Base-by-base conservation (phyloP, 208 protist genomes). In the Acanthamoeba royreba region DNA sequence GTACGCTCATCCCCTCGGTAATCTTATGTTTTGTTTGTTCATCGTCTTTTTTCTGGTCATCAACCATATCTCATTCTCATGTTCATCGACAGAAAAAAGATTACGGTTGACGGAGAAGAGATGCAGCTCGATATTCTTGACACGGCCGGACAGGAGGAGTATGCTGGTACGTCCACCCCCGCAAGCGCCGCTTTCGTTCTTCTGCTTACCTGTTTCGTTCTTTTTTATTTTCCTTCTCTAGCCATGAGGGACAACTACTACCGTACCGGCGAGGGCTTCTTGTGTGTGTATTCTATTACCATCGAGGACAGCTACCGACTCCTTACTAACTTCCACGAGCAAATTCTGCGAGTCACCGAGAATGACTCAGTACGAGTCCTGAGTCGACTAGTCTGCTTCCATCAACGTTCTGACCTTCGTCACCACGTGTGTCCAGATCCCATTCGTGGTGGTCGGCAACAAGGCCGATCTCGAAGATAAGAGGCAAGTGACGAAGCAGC, bases 401-500 rank as follows among this genome's bases (percentile, higher is more conserved):
- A 58, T 22, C 15, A 22, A 58, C 49, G 15, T 58, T 13, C 22
- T 58, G 49, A 22, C n/a, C 66, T 35, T 17, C 35, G 35, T 33
- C 11, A 11, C 13, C 66, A 35, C 13, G 11, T 38, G 22, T n/a
- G n/a, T 25, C 13, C 81, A 92, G 88, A 87, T 97, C 53, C 96
- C 96, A 17, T 95, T 97, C 74, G 77, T 97, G 17, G 55, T 97
- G 8, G 91, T 95, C 4, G 97, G 96, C 28, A 98, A 98, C 94
- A 98, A 98, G 79, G 49, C 61, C 33, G 97, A 98, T 88, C 89
- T 98, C 7, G 92, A 94, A 47, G 83, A 94, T 38, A 90, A 98
- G 55, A 93, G 96, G 28, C 92, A 96, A 61, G 97, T 98, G 1
- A 79, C 83, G 25, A 94, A 83, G n/a, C 40, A 77, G 19, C 94